phyloP scores from a whole-genome alignment of 345 rosid genomes.

The Euphorbia peplus region DNA sequence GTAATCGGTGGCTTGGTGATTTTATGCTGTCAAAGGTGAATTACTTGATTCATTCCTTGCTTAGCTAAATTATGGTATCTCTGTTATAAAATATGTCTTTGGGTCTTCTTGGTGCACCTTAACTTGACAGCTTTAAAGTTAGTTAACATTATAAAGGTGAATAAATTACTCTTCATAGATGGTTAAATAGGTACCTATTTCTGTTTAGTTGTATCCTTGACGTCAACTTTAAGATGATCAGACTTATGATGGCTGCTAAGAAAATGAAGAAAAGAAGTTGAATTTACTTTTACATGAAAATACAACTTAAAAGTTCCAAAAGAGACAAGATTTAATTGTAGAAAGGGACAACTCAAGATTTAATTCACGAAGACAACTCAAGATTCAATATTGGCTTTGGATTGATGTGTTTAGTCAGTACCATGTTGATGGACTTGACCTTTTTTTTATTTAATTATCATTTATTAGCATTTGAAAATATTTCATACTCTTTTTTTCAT shows the following conservation, averaged over 20 bases:
- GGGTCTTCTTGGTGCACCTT: background rate
- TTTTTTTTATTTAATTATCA: too few species aligned
- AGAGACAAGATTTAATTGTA: too few species aligned
- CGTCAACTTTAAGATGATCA: background rate
- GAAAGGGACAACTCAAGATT: too few species aligned
- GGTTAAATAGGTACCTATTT: background rate
- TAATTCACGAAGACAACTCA: too few species aligned
- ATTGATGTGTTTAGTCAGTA: too few species aligned
- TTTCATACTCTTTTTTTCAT: too few species aligned
- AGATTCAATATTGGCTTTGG: too few species aligned
- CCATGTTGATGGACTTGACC: too few species aligned
- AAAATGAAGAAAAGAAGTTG: background rate
- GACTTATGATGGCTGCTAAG: background rate
- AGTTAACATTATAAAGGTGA: background rate
- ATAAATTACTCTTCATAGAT: background rate
- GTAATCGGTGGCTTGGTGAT: constrained; percentile 96
- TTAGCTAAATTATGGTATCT: background rate
- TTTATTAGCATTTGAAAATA: too few species aligned
- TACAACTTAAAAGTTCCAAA: background rate
- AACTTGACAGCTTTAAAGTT: background rate
- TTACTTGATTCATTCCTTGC: background rate
- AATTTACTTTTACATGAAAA: background rate
- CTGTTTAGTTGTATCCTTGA: background rate
- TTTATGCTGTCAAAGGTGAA: constrained; percentile 84
- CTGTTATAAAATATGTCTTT: background rate